A percentile compares a stretch with the other conserved stretches of the same genome.
These are phyloP conservation scores for Monilinia fructigena DNA, from an alignment of 2,329 filamentous ascomycete genomes.

Conservation along the genomic window DNA sequence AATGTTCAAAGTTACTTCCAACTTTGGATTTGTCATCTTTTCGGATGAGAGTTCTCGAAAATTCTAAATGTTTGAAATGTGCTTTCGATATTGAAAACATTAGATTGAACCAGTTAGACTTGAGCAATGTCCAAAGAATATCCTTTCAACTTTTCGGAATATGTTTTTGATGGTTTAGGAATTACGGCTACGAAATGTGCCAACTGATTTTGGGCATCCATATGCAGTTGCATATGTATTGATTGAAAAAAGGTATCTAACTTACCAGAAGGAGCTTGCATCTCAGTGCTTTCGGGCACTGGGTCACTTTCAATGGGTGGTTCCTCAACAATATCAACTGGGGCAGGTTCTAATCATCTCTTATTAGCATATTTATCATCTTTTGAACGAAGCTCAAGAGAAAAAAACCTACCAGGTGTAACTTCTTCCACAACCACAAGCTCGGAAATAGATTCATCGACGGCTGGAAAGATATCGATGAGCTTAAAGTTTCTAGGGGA, in stretches of 20 bases:
- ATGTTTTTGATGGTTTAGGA: neutral
- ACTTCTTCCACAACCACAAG: neutral
- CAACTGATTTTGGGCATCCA: constrained; percentile 9
- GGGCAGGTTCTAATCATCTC: constrained; percentile 4
- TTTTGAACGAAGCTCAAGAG: neutral
- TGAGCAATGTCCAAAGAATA: neutral
- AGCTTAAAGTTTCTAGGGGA: neutral
- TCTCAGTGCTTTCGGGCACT: constrained; percentile 1
- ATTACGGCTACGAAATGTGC: neutral
- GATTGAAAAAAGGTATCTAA: neutral
- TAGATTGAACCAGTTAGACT: neutral
- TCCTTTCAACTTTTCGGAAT: neutral
- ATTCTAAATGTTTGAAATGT: neutral
- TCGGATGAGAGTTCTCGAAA: neutral
- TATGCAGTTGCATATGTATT: constrained; percentile 5
- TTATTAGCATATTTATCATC: constrained; percentile 14
- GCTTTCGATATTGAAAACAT: neutral
- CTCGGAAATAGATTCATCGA: neutral
- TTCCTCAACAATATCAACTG: neutral
- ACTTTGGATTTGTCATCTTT: constrained; percentile 1
- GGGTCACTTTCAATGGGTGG: neutral
- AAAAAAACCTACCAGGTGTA: neutral
- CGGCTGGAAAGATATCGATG: neutral
- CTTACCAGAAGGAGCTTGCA: constrained; percentile 14
- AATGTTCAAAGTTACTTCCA: neutral